These are phyloP conservation scores for Didymella pinodella DNA, from an alignment of 2,329 filamentous ascomycete species.

Conservation along the genomic window DNA sequence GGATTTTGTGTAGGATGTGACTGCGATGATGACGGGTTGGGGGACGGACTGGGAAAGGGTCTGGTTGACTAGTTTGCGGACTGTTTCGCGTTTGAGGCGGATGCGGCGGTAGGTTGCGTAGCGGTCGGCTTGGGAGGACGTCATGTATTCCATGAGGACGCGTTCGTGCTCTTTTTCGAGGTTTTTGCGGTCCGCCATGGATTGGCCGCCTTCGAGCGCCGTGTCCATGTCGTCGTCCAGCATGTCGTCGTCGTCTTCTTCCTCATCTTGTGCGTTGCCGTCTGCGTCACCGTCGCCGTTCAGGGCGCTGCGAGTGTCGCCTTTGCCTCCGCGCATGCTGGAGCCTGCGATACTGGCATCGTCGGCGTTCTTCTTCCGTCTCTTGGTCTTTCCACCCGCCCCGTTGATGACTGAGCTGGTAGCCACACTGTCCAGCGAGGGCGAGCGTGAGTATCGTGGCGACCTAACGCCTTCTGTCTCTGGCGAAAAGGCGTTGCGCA, in stretches of 20 bases:
- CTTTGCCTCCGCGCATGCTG: constrained; percentile 38
- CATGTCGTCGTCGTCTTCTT: constrained; percentile 64
- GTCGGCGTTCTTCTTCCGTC: constrained; percentile 52
- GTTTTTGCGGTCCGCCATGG: constrained; percentile 67
- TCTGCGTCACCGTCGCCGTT: constrained; percentile 58
- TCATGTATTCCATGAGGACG: constrained; percentile 71
- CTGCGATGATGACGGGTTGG: constrained; percentile 75
- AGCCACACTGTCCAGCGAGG: constrained; percentile 68
- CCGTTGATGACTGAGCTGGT: constrained; percentile 57
- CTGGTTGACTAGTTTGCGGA: constrained; percentile 79
- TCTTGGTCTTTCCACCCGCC: constrained; percentile 61
- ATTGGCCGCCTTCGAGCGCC: constrained; percentile 57
- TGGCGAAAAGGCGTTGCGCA: constrained; percentile 82
- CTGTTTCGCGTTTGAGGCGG: constrained; percentile 72
- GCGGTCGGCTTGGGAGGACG: constrained; percentile 70
- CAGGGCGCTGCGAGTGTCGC: constrained; percentile 45
- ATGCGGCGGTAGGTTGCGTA: constrained; percentile 76
- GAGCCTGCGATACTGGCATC: constrained; percentile 50
- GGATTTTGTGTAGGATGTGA: constrained; percentile 77
- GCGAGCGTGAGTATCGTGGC: constrained; percentile 67
- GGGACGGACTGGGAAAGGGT: constrained; percentile 82
- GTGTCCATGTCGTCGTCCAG: constrained; percentile 53
- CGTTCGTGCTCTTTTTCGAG: constrained; percentile 71
- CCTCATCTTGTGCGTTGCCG: constrained; percentile 66
- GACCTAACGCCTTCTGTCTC: constrained; percentile 60